Conservation (phyloP, 2,329 filamentous ascomycete species). For the Fusarium siculi region DNA sequence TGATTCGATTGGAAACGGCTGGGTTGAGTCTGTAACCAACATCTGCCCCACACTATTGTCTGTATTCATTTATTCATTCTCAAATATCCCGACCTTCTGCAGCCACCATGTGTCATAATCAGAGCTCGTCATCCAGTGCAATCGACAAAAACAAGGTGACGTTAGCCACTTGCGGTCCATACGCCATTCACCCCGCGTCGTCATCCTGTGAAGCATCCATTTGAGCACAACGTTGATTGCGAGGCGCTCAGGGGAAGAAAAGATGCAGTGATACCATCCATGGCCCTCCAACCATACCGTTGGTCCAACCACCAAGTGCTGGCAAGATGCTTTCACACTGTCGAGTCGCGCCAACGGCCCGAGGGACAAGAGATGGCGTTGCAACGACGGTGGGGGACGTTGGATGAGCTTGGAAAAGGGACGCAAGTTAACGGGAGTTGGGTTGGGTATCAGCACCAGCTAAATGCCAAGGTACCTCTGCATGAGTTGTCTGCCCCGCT, state of each 20-base stretch:
- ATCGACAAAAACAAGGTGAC: not conserved
- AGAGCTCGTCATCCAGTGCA: constrained; percentile 24
- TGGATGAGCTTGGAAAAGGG: constrained; percentile 28
- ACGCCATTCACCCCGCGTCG: constrained; percentile 4
- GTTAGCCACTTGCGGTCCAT: not conserved
- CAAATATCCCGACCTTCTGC: not conserved
- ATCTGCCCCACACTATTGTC: not conserved
- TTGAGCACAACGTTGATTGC: constrained; percentile 16
- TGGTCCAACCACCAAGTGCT: constrained; percentile 42
- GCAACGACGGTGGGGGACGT: constrained; percentile 31
- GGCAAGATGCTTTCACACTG: constrained; percentile 38
- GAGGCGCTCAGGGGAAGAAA: constrained; percentile 28
- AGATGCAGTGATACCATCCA: constrained; percentile 37
- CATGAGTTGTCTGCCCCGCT: constrained; percentile 13
- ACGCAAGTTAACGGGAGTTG: constrained; percentile 21
- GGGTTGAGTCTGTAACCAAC: constrained; percentile 10
- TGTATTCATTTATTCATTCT: not conserved
- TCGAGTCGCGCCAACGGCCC: constrained; percentile 43
- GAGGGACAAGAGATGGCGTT: constrained; percentile 38
- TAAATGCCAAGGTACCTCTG: constrained; percentile 23
- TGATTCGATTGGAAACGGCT: constrained; percentile 15
- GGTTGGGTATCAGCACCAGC: constrained; percentile 34
- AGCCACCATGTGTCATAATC: constrained; percentile 28
- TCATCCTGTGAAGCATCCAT: constrained; percentile 28
- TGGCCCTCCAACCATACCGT: constrained; percentile 33